Conservation (phyloP, 1,139 yeast species). For the Protomyces pachydermus region DNA sequence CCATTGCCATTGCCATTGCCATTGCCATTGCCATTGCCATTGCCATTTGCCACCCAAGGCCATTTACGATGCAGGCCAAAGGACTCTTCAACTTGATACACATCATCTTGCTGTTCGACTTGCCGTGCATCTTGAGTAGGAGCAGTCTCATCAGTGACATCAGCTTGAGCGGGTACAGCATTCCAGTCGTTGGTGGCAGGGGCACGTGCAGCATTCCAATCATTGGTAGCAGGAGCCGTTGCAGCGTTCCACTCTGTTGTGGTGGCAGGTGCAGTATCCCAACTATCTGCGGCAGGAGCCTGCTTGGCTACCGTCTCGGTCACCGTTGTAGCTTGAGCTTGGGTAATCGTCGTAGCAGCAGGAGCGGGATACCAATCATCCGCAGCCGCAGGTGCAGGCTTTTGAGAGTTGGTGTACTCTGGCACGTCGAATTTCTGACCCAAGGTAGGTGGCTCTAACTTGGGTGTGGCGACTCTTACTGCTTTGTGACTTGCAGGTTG, state of each 20-base stretch:
- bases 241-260: neutral
- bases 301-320: no score
- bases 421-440: neutral
- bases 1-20: no score
- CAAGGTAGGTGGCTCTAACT: neutral
- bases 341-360: no score
- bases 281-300: no score
- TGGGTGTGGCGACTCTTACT: neutral
- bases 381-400: neutral
- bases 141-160: neutral
- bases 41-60: neutral
- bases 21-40: no score
- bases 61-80: neutral
- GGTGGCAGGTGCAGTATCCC: no score
- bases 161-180: neutral
- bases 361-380: neutral
- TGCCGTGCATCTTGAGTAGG: neutral
- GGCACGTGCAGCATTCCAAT: neutral
- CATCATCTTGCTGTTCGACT: no score
- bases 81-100: neutral
- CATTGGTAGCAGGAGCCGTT: neutral
- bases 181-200: neutral
- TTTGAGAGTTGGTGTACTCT: neutral
- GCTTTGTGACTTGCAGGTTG: neutral
- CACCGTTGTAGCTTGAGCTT: no score